Percentiles rank a stretch among this genome's conserved stretches.
Evolutionary conservation across 2,329 filamentous ascomycete species (phyloP).

Genomic region (Fusarium heterosporum): DNA sequence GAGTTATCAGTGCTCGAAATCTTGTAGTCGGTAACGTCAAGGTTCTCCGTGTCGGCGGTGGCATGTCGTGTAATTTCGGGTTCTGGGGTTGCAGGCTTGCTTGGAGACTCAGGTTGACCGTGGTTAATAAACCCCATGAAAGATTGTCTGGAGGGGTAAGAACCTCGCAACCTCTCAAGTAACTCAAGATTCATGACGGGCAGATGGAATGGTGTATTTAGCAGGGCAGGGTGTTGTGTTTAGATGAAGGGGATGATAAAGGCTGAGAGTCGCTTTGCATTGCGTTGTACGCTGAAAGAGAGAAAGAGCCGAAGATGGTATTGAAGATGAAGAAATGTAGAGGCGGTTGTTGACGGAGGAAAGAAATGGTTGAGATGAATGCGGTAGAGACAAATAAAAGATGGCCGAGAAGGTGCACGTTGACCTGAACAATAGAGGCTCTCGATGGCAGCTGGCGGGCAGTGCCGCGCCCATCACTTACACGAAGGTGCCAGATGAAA

Average conservation of each 20-base stretch:
- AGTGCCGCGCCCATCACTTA: not conserved
- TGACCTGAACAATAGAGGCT: not conserved
- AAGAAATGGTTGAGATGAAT: not conserved
- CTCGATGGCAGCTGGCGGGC: slow-evolving; percentile 3
- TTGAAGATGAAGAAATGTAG: not conserved
- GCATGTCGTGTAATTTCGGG: not conserved
- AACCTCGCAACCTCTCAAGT: slow-evolving; percentile 1
- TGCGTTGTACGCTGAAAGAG: not conserved
- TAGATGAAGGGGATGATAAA: not conserved
- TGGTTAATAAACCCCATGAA: slow-evolving; percentile 16
- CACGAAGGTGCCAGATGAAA: not conserved
- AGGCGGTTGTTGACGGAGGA: not conserved
- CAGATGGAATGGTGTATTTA: not conserved
- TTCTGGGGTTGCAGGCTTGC: not conserved
- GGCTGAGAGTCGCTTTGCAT: not conserved
- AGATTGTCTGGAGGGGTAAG: slow-evolving; percentile 5
- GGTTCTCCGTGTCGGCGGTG: not conserved
- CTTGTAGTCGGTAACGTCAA: not conserved
- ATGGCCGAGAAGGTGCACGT: not conserved
- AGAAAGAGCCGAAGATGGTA: not conserved
- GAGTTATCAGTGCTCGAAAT: not conserved
- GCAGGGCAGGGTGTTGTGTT: not conserved
- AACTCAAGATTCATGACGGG: slow-evolving; percentile 9
- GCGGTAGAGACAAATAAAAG: not conserved
- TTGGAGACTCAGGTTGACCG: not conserved